Evolutionary conservation across 306 rosid genomes (phyloP), one percentile per base, ranked within the genome.

Genomic region (Quercus dentata): DNA sequence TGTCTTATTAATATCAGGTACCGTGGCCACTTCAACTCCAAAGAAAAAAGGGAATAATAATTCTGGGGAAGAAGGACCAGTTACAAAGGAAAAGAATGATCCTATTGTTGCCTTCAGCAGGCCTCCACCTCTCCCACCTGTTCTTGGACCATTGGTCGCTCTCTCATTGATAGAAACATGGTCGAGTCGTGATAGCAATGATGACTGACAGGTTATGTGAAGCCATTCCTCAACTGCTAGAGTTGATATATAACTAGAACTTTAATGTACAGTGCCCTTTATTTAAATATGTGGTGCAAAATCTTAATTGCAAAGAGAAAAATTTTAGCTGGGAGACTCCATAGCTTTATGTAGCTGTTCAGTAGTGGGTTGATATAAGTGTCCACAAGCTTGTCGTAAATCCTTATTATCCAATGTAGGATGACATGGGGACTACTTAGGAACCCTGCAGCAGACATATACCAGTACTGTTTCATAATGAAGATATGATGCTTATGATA

Each of bases 91-190:
- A 82, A 85, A 83, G 74, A 27, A 62, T 23, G 88, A 84, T 28
- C 92, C 94, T 71, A 75, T 94, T 71, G 92, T 62, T 1, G 73
- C 88, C 33, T 88, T 87, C 59, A 77, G 91, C 62, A 78, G 84
- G 88, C 97, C 94, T 20, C 94, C 97, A 1, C 94, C 88, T 11
- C 77, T 86, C 58, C 98, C 97, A 2, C 94, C 97, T 5, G 74
- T 84, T 74, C 57, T 94, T 27, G 93, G 93, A 55, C 93, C 94
- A 3, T 73, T 94, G 81, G 71, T 88, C 56, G 84, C 75, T 59
- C 70, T 92, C 62, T 88, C 93, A 1, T 57, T 94, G 70, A 35
- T 90, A 5, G 87, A 85, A 71, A 73, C 88, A 4, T 89, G 83
- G 90, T 86, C 80, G 55, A 82, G 74, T 71, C 69, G 28, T 33